A percentile compares a stretch with the other conserved stretches of the same genome.
phyloP scores from a whole-genome alignment of 768 basidiomycete genomes.

The Kwoniella botswanensis region DNA sequence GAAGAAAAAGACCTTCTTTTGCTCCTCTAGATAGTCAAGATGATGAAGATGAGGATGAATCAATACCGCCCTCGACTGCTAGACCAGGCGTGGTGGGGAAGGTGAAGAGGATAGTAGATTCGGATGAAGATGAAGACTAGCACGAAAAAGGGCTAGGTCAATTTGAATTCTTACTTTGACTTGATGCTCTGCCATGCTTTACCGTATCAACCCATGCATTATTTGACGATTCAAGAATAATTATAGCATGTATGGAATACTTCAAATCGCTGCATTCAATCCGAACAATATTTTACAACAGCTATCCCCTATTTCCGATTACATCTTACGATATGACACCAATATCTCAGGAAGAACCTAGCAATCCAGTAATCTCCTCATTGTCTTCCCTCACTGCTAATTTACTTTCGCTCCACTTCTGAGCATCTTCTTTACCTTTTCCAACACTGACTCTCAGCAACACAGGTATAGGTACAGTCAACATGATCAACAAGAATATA shows the following conservation, averaged over 20 bases:
- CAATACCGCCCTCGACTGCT: background rate
- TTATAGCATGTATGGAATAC: too few species aligned
- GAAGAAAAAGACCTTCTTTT: slow-evolving; percentile 11
- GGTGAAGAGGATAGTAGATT: slow-evolving; percentile 11
- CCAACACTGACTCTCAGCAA: slow-evolving; percentile 73
- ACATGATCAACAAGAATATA: slow-evolving; percentile 81
- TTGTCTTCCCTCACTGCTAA: background rate
- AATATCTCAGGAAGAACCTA: background rate
- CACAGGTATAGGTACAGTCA: slow-evolving; percentile 79
- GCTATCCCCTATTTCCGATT: background rate
- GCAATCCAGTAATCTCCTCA: slow-evolving; percentile 7
- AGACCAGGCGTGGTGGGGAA: background rate
- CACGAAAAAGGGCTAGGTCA: too few species aligned
- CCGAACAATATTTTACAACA: too few species aligned
- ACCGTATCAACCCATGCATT: too few species aligned
- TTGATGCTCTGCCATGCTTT: too few species aligned
- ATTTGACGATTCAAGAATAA: too few species aligned
- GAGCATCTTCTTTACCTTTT: slow-evolving; percentile 66
- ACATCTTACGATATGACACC: background rate
- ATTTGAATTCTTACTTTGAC: too few species aligned
- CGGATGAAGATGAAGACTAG: slow-evolving; percentile 10
- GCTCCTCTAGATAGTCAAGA: slow-evolving; percentile 1
- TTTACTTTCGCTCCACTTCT: slow-evolving; percentile 34
- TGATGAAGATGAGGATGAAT: background rate
- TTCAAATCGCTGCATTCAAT: too few species aligned